Evolutionary conservation across 148 eudicot species (phyloP), one percentile per base, ranked within the genome.

Genomic region (Vaccinium darrowii): DNA sequence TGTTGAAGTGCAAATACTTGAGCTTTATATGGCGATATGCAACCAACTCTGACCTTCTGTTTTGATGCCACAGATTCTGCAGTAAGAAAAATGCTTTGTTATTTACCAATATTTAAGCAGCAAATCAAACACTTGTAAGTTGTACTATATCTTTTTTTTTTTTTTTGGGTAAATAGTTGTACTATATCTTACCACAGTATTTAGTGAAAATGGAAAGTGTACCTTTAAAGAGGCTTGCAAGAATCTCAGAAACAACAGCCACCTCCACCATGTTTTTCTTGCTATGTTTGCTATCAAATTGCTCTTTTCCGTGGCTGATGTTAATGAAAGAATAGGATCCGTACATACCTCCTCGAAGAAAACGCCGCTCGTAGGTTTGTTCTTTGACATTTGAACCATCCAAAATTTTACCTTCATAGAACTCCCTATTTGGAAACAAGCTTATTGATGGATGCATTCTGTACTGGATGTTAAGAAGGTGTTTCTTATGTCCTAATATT

Each of bases 371-470:
- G 6, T 86, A 79, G 39, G 9, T 49, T 57, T 2, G 53, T 4
- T 62, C 36, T 56, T 76, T 86, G 5, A 88, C 90, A 71, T 77
- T 84, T 0, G 79, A 78, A 56, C 56, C 90, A 86, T 88, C 88
- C 76, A 84, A 74, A 23, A 88, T 84, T 52, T 76, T 56, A 8
- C 74, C 82, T 25, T 84, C 33, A 15, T 88, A 88, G 53, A 88
- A 88, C 69, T 81, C 85, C n/a, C 6, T 15, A 72, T 86, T 88
- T 50, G 94, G 95, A 67, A 90, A 93, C 18, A 25, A 63, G 63
- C 95, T 92, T 23, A 93, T 92, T 1, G 92, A 87, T 21, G 95
- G 94, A 81, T 93, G 94, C 94, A 92, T 93, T 79, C 91, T 83
- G 74, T 93, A 92, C 71, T 93, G 95, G 18, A 91, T 69, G 7